Conservation (phyloP, 2,329 filamentous ascomycete species). For the Diaporthe velutina region DNA sequence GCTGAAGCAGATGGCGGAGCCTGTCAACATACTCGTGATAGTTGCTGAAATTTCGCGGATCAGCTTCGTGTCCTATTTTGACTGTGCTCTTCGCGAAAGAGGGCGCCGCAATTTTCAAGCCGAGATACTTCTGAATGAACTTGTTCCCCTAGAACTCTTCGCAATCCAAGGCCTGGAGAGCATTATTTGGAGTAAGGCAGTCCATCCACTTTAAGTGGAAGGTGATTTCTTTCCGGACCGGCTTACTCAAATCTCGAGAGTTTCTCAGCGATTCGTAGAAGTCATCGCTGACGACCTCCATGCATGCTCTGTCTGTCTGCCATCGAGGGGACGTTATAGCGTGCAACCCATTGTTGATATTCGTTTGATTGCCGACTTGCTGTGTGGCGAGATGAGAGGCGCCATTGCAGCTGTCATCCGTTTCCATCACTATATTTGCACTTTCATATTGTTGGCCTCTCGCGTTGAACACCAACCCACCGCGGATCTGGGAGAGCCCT, state of each 20-base stretch:
- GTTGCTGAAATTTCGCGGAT: neutral
- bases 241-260: neutral
- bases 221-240: neutral
- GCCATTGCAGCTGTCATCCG: neutral
- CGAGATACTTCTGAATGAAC: neutral
- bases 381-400: neutral
- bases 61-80: neutral
- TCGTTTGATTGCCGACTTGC: neutral
- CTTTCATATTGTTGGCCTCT: neutral
- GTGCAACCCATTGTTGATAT: neutral
- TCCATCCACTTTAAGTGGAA: neutral
- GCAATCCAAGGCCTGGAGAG: neutral
- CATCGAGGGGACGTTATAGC: neutral
- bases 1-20: neutral
- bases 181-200: neutral
- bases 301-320: neutral
- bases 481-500: neutral
- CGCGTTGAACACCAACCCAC: neutral
- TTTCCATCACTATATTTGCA: neutral
- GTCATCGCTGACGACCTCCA: neutral
- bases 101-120: neutral
- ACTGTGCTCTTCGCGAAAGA: neutral
- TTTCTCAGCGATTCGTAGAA: neutral
- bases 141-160: neutral
- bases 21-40: neutral